Conservation (phyloP, 139 green algal genomes). For the Eudorina sp. region DNA sequence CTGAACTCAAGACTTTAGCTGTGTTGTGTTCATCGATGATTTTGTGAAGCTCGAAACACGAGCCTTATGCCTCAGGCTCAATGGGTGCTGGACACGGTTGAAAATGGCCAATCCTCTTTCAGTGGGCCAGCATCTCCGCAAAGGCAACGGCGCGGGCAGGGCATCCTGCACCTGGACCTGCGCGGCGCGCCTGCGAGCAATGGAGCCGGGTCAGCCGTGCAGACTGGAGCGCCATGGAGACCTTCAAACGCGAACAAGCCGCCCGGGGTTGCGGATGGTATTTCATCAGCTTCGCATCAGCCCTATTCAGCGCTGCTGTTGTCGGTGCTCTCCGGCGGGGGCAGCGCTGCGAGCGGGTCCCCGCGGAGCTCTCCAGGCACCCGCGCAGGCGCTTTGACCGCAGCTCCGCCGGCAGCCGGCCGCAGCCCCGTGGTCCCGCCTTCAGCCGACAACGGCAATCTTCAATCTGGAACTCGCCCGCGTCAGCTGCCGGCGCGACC, state of each 20-base stretch:
- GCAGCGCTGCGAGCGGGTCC: neutral
- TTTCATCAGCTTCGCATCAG: neutral
- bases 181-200: neutral
- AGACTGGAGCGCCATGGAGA: too few relatives aligned
- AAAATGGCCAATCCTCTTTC: neutral
- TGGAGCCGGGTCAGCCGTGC: neutral
- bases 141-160: neutral
- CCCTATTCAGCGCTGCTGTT: neutral
- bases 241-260: neutral
- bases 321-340: neutral
- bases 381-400: neutral
- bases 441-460: neutral
- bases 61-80: constrained; percentile 13
- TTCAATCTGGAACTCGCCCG: neutral
- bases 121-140: neutral
- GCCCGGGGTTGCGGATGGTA: neutral
- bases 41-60: too few relatives aligned
- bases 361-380: neutral
- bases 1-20: too few relatives aligned
- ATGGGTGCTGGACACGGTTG: constrained; percentile 18
- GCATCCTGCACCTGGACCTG: neutral
- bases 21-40: too few relatives aligned
- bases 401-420: neutral
- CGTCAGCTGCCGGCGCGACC: neutral
- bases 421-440: neutral